phyloP scores from a whole-genome alignment of 768 basidiomycete genomes.

The Pleurotus sapidus region DNA sequence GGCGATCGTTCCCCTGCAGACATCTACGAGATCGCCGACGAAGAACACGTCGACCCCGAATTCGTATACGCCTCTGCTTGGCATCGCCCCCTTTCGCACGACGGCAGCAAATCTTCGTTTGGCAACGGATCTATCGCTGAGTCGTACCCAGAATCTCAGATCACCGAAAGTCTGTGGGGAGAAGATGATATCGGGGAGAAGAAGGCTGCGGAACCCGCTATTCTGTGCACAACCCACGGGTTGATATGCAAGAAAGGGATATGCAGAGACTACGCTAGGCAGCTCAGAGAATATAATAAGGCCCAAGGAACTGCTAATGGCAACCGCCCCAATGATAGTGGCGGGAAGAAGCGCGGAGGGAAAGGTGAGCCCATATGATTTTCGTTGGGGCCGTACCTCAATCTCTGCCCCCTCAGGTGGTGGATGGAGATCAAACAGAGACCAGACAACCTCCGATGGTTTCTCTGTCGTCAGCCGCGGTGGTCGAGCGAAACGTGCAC shows the following conservation, averaged over 20 bases:
- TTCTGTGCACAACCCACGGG: constrained; percentile 27
- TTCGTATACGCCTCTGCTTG: constrained; percentile 5
- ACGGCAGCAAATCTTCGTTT: neutral
- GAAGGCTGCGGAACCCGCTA: constrained; percentile 9
- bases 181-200: constrained; percentile 15
- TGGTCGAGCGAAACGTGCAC: neutral
- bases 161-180: constrained; percentile 21
- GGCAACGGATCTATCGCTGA: neutral
- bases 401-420: neutral
- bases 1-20: neutral
- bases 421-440: neutral
- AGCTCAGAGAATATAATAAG: constrained; percentile 22
- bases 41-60: constrained; percentile 3
- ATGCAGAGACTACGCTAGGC: constrained; percentile 27
- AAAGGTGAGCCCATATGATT: neutral
- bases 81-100: constrained; percentile 4
- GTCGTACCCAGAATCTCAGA: neutral
- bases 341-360: neutral
- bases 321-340: neutral
- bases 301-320: constrained; percentile 9
- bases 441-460: neutral
- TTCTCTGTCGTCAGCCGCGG: neutral
- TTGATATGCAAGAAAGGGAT: constrained; percentile 34
- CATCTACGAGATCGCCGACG: neutral
- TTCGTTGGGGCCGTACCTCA: neutral